Evolutionary conservation across 768 basidiomycete species (phyloP).

Genomic region (Rhizopogon rudus): DNA sequence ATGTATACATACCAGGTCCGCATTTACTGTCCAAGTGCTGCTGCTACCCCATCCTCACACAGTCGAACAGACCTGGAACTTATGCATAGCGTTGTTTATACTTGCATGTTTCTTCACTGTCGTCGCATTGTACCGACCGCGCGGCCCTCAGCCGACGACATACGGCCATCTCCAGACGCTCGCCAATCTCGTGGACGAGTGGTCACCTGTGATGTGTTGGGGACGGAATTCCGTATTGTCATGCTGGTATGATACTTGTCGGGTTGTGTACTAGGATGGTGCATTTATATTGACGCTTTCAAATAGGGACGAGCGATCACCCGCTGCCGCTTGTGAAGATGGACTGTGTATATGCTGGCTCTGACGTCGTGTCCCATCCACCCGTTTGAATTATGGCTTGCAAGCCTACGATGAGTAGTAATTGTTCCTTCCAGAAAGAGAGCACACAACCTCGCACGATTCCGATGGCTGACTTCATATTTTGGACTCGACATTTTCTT

Average conservation of each 20-base stretch:
- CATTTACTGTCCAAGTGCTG: background rate
- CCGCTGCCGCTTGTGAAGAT: constrained; percentile 16
- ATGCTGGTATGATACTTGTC: background rate
- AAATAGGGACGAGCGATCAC: constrained; percentile 19
- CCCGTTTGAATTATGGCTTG: background rate
- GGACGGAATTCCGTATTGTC: constrained; percentile 6
- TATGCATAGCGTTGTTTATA: constrained; percentile 14
- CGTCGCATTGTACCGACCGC: constrained; percentile 1
- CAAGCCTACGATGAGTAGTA: no score
- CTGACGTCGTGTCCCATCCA: background rate
- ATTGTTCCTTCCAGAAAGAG: no score
- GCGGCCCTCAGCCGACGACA: constrained; percentile 8
- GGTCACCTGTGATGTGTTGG: constrained; percentile 18
- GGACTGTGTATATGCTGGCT: constrained; percentile 14
- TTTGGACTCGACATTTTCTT: no score
- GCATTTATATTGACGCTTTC: constrained; percentile 1
- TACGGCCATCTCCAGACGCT: constrained; percentile 17
- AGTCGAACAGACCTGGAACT: constrained; percentile 20
- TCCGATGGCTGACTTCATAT: no score
- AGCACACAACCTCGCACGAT: no score
- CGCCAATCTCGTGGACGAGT: constrained; percentile 13
- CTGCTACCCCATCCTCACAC: background rate
- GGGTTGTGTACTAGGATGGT: no score
- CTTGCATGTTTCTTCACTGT: constrained; percentile 15
- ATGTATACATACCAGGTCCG: constrained; percentile 26